phyloP scores from a whole-genome alignment of 192 early-diverging fungal genomes.

The Geranomyces michiganensis region DNA sequence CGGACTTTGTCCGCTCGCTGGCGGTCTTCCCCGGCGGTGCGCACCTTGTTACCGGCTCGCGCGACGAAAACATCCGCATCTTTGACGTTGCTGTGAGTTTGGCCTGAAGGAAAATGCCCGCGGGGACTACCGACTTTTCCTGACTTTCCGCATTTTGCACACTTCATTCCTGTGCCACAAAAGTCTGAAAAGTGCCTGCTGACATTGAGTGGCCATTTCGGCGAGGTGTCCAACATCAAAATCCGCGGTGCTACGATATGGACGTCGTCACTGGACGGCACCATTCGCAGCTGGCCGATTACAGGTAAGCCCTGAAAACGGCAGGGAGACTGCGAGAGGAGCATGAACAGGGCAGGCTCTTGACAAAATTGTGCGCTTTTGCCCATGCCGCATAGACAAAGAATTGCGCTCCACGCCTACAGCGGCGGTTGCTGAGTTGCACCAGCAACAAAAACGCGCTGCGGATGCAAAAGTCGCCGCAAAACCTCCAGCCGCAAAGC shows the following conservation, averaged over 20 bases:
- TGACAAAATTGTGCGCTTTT: background rate
- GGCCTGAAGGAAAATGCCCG: no score
- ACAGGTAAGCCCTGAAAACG: slow-evolving; percentile 17
- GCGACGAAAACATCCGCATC: slow-evolving; percentile 83
- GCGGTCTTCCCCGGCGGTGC: slow-evolving; percentile 51
- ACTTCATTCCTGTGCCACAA: background rate
- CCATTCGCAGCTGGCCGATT: slow-evolving; percentile 81
- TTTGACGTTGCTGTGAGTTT: slow-evolving; percentile 83
- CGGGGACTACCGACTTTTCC: no score
- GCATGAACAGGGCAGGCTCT: background rate
- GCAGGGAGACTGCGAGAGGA: no score
- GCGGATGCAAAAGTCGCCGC: background rate
- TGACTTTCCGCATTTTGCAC: background rate
- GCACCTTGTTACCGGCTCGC: slow-evolving; percentile 78
- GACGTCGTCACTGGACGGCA: slow-evolving; percentile 82
- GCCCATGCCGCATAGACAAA: background rate
- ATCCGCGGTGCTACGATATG: slow-evolving; percentile 67
- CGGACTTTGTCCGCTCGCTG: slow-evolving; percentile 57
- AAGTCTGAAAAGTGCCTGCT: slow-evolving; percentile 73
- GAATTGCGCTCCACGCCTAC: background rate
- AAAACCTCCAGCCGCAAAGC: background rate
- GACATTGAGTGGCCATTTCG: slow-evolving; percentile 84
- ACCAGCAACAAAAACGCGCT: background rate
- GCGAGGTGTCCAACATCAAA: slow-evolving; percentile 77
- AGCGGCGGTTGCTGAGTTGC: background rate